Base-by-base conservation (phyloP, 169 alveolate species). In the Cryptosporidium xiaoi region DNA sequence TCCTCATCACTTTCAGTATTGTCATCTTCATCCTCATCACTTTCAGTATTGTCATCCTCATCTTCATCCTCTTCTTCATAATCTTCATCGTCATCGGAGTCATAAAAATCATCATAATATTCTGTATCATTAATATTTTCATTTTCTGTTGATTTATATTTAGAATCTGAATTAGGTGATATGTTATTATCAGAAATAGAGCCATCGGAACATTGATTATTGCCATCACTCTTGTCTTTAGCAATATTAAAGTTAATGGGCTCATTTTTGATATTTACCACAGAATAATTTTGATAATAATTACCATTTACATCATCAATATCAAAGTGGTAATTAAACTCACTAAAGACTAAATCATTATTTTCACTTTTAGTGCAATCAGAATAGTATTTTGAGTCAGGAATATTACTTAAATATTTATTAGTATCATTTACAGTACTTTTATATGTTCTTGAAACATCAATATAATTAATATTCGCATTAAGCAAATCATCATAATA, bases 61-160 rank as follows among this genome's bases (percentile, higher is more conserved):
- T 66, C 82, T 0, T 66, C 64, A 3, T 66, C 82, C 4, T 66
- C 64, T 4, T 3, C 64, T 40, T 69, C 83, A 33, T 67, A 67
- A 24, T 67, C 82, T 16, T 69, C 83, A 24, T 69, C 83, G 1
- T 69, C 83, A 1, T 69, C 83, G 8, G 83, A 69, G 24, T 69
- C 55, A 55, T 69, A 69, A 5, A 51, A 53, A 24, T 69, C 83
- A 3, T 53, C 56, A 31, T 31, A 3, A 0, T 3, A 20, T 48
- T 7, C 64, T 8, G 36, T 8, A 33, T 10, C 13, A 6, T 6
- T 6, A 13, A 1, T 16, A 62, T 62, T 33, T 62, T 10, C 12
- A 16, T 62, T 48, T 6, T 1, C 36, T 18, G 24, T 6, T 62
- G 36, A 31, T 18, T 16, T 0, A 31, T 62, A 4, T 20, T 67